A percentile compares a stretch with the other conserved stretches of the same genome.
Evolutionary conservation across 495 filamentous ascomycete genomes (phyloP).

Genomic region (Lophium mytilinum): DNA sequence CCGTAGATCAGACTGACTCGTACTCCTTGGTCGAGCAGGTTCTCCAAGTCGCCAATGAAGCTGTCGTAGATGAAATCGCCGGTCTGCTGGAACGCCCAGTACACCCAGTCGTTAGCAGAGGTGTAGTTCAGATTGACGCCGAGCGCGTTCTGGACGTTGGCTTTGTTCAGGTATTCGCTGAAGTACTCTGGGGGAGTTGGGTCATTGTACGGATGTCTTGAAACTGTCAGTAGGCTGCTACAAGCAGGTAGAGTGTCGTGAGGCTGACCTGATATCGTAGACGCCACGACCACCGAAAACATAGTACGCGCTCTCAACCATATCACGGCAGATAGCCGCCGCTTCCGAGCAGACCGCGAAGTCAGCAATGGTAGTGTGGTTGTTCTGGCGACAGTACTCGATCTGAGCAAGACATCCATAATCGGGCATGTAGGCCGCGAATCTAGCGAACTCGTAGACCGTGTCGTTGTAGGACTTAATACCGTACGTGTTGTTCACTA

Average conservation of each 20-base stretch:
- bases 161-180: conserved; percentile 40
- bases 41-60: conserved; percentile 40
- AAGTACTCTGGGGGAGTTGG: conserved; percentile 43
- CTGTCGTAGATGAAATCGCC: conserved; percentile 44
- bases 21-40: conserved; percentile 38
- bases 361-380: conserved; percentile 32
- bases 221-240: neutral
- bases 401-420: conserved; percentile 34
- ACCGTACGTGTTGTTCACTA: conserved; percentile 64
- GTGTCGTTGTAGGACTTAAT: conserved; percentile 54
- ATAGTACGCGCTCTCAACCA: conserved; percentile 43
- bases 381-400: conserved; percentile 31
- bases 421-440: conserved; percentile 39
- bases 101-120: conserved; percentile 34
- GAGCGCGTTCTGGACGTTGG: conserved; percentile 40
- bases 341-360: conserved; percentile 33
- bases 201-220: conserved; percentile 39
- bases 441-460: conserved; percentile 40
- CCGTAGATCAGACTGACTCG: conserved; percentile 41
- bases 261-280: conserved; percentile 37
- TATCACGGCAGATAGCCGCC: conserved; percentile 37
- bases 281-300: conserved; percentile 39
- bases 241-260: neutral
- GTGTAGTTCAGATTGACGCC: conserved; percentile 47
- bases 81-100: conserved; percentile 38